Base-by-base conservation (phyloP, 2,329 filamentous ascomycete species). In the Alternaria postmessia region DNA sequence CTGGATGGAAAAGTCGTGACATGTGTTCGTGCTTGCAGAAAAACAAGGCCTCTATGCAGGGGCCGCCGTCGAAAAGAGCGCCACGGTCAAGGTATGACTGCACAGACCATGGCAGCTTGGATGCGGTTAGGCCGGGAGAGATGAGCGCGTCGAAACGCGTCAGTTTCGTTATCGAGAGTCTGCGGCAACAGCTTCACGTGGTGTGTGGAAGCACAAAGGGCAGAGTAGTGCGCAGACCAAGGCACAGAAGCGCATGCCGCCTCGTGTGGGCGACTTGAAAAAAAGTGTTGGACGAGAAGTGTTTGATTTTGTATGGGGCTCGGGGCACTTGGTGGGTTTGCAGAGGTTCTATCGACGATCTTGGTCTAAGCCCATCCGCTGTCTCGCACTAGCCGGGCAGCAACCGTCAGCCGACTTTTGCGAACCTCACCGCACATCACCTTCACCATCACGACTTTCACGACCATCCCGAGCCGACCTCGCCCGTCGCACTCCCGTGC, bases 401-500 rank as follows among this genome's bases (percentile, higher is more conserved):
- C 57, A 57, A 48, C 57, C 52, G 62, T 54, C 60, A 61, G 47
- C 61, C 58, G 54, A 62, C 57, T 54, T 59, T 62, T 58, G 54
- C 60, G 57, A 56, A 55, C 56, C 63, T 61, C 64, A 61, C 65
- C 59, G 61, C 59, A 54, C 60, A 66, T 61, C 65, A 66, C 59
- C 54, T 58, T 55, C 62, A 62, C 56, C 61, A 59, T 66, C 67
- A 66, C 66, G 62, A 65, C 65, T 48, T 38, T 70, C 67, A 70
- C 67, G 63, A 71, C 56, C 58, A 51, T 59, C 47, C 53, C 57
- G 62, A 67, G 65, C 66, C 66, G 63, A 57, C 63, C 66, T 63
- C 65, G 65, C 66, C 66, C 61, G 64, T 68, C 68, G 63, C 69
- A 65, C 63, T 64, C 65, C 68, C 56, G 70, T 70, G 70, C 66